Evolutionary conservation across 805 yeast species (phyloP), one percentile per base, ranked within the genome.

Genomic region (Starmerella tilneyi): DNA sequence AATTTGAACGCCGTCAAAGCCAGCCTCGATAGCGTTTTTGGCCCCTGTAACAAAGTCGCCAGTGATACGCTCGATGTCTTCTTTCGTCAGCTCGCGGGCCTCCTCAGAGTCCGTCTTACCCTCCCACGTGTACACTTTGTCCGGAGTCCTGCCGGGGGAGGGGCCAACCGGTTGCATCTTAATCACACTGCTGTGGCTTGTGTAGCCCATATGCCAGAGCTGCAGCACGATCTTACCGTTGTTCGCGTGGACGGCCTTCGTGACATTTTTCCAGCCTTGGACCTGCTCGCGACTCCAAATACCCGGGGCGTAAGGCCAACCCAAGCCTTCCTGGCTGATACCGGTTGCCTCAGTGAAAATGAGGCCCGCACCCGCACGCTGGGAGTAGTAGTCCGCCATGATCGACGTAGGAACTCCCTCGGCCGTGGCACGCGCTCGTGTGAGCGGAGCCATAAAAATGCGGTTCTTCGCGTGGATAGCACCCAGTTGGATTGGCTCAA

Each of bases 1-100:
- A 49, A 79, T 63, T 56, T 78, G 84, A 30, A 81, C 73, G 53
- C 79, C 78, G 59, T 80, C 85, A 41, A 73, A 71, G 0, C 78
- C 76, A 9, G 76, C 69, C 3, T 63, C 68, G 27, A 70, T 62
- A 4, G 81, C 75, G 50, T 69, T 67, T 46, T 64, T 62, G 1
- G 81, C 79, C 17, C 80, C 79, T 1, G 51, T 54, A 12, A 64
- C 75, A 56, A 67, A 80, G 12, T 63, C 63, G 22, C 66, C 56
- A n/a, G 72, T 64, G 24, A 70, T 46, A 2, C 61, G 59, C 35
- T 69, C 55, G 50, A 80, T 68, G 41, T 76, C 75, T 3, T 57
- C 63, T 2, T 41, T 51, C 2, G 72, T 66, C 55, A 77, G 54
- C 27, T 63, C 76, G 15, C 60, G 59, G 11, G 52, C 47, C 15